phyloP scores from a whole-genome alignment of 768 basidiomycete species.

The Lentinula sp. region DNA sequence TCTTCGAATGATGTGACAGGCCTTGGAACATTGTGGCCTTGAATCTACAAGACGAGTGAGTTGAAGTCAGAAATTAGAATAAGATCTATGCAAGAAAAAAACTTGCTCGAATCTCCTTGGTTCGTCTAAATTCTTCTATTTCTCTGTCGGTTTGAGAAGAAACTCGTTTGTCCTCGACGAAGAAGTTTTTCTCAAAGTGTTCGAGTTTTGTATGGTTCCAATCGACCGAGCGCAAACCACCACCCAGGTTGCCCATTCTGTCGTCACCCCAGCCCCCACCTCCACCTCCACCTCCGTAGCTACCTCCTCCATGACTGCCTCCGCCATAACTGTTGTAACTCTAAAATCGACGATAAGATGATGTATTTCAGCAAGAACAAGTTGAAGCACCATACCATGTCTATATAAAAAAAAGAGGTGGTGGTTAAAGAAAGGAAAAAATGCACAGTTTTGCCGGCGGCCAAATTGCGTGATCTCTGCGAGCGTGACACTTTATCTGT shows the following conservation, averaged over 20 bases:
- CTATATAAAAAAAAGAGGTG: not conserved
- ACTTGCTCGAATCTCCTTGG: slow-evolving; percentile 82
- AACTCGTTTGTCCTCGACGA: slow-evolving; percentile 86
- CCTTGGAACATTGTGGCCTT: slow-evolving; percentile 83
- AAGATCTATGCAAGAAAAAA: not conserved
- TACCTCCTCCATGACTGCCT: not conserved
- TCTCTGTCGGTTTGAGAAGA: slow-evolving; percentile 73
- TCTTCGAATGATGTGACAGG: slow-evolving; percentile 93
- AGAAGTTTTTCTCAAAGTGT: slow-evolving; percentile 98
- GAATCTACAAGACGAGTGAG: slow-evolving; percentile 48
- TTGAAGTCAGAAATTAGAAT: not conserved
- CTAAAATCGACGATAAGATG: not conserved
- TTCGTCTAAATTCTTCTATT: slow-evolving; percentile 78
- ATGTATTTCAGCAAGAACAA: not conserved
- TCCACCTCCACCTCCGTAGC: not conserved
- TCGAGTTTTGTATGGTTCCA: slow-evolving; percentile 72
- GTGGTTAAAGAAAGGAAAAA: not conserved
- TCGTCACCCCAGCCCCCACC: slow-evolving; percentile 41
- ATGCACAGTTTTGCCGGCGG: not conserved
- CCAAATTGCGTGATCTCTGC: not conserved
- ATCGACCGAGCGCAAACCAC: slow-evolving; percentile 77
- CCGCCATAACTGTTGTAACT: slow-evolving; percentile 3
- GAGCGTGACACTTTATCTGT: not conserved
- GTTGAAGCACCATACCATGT: not conserved
- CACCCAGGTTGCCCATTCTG: slow-evolving; percentile 80